Conservation (phyloP, 805 yeast species). For the Wickerhamomyces tratensis region DNA sequence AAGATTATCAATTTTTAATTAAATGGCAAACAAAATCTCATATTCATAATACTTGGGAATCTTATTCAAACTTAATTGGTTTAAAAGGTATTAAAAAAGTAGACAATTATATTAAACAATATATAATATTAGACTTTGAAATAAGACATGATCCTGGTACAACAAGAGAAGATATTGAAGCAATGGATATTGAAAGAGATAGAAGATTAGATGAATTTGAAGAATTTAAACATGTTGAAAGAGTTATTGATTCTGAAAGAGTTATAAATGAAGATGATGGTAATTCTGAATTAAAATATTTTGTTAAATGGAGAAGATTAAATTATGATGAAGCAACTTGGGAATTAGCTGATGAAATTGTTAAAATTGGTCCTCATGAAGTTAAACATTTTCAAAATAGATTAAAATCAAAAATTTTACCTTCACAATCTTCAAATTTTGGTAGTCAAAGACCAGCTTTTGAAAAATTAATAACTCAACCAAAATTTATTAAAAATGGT, state of each 20-base stretch:
- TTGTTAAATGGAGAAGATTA: slow-evolving; percentile 88
- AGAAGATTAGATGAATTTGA: slow-evolving; percentile 73
- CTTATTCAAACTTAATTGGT: slow-evolving; percentile 35
- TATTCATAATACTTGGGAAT: slow-evolving; percentile 92
- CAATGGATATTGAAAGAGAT: slow-evolving; percentile 86
- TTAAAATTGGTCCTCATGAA: slow-evolving; percentile 71
- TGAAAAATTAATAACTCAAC: slow-evolving; percentile 81
- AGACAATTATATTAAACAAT: slow-evolving; percentile 83
- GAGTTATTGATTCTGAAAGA: slow-evolving; percentile 83
- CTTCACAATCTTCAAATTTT: slow-evolving; percentile 71
- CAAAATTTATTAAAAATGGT: slow-evolving; percentile 82
- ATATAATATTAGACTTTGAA: slow-evolving; percentile 62
- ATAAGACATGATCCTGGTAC: slow-evolving; percentile 72
- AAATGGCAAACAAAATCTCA: slow-evolving; percentile 89
- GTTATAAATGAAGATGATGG: slow-evolving; percentile 47
- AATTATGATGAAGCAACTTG: slow-evolving; percentile 95
- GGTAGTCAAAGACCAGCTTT: slow-evolving; percentile 73
- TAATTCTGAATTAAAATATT: slow-evolving; percentile 61
- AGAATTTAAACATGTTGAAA: slow-evolving; percentile 79
- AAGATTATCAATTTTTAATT: slow-evolving; percentile 49
- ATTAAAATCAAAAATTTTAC: slow-evolving; percentile 74
- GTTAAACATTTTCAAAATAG: slow-evolving; percentile 79
- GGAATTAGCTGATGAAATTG: slow-evolving; percentile 89
- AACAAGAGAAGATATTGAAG: slow-evolving; percentile 86
- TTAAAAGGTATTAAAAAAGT: slow-evolving; percentile 74